A percentile compares a stretch with the other conserved stretches of the same genome.
These are phyloP conservation scores for Phytophthora megakarya DNA, from an alignment of 352 stramenopile species.

Conservation along the genomic window DNA sequence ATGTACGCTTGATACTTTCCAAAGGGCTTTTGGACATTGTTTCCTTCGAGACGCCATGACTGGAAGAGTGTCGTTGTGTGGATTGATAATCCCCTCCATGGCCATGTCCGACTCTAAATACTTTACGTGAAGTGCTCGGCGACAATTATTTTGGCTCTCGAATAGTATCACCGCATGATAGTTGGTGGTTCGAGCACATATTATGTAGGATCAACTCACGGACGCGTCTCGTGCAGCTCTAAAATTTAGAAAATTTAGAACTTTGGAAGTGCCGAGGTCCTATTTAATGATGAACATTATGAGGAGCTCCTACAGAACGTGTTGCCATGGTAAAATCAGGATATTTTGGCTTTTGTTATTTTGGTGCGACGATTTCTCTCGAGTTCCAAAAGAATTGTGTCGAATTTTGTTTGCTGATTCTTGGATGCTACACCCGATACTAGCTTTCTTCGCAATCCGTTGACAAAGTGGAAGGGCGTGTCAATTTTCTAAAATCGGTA, in stretches of 20 bases:
- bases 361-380: no score
- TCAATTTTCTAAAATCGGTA: no score
- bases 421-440: no score
- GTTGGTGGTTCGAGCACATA: neutral
- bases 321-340: no score
- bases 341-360: no score
- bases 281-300: neutral
- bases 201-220: neutral
- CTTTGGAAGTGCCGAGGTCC: neutral
- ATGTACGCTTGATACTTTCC: neutral
- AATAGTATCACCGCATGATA: neutral
- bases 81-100: neutral
- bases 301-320: neutral
- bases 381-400: no score
- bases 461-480: no score
- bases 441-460: no score
- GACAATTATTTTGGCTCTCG: neutral
- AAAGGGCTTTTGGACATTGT: neutral
- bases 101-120: neutral
- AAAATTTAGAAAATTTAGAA: neutral
- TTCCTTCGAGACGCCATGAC: neutral
- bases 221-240: neutral
- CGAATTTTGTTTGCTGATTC: no score
- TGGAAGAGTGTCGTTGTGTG: neutral
- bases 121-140: no score